Evolutionary conservation across 306 rosid species (phyloP).

Genomic region (Rosa chinensis): DNA sequence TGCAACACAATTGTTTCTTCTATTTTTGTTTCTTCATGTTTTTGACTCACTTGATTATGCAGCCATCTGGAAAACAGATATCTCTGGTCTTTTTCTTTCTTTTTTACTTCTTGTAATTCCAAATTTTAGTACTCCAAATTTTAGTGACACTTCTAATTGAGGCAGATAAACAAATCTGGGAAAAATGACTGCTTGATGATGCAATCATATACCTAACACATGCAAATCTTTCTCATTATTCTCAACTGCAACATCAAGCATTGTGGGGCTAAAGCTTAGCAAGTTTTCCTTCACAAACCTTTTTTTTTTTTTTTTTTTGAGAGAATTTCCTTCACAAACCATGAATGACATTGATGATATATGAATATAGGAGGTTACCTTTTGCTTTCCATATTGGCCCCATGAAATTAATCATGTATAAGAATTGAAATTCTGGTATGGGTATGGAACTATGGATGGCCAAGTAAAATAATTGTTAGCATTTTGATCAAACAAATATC

Average conservation of each 20-base stretch:
- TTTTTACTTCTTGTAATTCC: not conserved
- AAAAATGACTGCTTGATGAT: not conserved
- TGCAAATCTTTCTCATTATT: constrained; percentile 23
- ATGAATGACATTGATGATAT: constrained; percentile 25
- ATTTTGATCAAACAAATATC: not conserved
- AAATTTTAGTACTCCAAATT: not conserved
- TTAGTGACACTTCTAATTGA: not conserved
- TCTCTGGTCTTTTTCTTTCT: not conserved
- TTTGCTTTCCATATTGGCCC: constrained; percentile 29
- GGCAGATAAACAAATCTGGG: not conserved
- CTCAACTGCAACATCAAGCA: constrained; percentile 19
- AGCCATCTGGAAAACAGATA: not conserved
- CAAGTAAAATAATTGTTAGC: not conserved
- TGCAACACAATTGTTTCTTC: not conserved
- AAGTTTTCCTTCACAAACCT: not conserved
- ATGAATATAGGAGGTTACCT: constrained; percentile 11
- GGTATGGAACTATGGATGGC: constrained; percentile 8
- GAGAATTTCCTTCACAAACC: not conserved
- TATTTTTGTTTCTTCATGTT: not conserved
- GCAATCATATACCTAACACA: constrained; percentile 28
- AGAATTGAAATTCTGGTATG: not conserved
- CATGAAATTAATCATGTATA: not conserved
- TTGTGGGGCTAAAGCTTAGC: constrained; percentile 11
- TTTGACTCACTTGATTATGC: not conserved
- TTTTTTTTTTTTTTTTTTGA: too few species aligned